Conservation (phyloP, 495 filamentous ascomycete genomes). For the Oidiodendron maius region DNA sequence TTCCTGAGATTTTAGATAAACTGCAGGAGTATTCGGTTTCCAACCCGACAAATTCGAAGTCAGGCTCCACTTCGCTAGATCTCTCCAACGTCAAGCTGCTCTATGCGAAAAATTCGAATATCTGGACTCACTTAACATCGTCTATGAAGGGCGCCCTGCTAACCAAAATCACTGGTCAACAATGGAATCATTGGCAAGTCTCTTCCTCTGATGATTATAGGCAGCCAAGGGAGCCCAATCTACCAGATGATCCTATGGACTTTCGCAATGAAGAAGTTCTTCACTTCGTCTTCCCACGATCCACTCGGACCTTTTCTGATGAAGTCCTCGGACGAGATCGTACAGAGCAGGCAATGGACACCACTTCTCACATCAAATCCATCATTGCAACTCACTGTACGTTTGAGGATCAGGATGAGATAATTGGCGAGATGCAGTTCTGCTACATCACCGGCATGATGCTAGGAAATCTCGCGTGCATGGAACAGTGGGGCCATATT, state of each 20-base stretch:
- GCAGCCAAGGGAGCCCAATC: slow-evolving; percentile 15
- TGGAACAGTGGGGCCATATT: slow-evolving; percentile 83
- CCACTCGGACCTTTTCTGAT: slow-evolving; percentile 58
- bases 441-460: slow-evolving; percentile 75
- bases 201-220: slow-evolving; percentile 40
- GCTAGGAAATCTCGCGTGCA: slow-evolving; percentile 77
- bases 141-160: slow-evolving; percentile 31
- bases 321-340: slow-evolving; percentile 65
- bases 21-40: slow-evolving; percentile 30
- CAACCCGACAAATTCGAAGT: background rate
- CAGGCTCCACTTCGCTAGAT: background rate
- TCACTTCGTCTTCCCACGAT: slow-evolving; percentile 47
- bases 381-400: slow-evolving; percentile 30
- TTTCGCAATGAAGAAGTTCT: slow-evolving; percentile 29
- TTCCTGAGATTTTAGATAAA: slow-evolving; percentile 29
- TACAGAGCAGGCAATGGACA: slow-evolving; percentile 65
- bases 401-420: slow-evolving; percentile 36
- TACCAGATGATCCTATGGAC: background rate
- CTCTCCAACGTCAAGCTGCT: too few relatives aligned
- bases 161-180: slow-evolving; percentile 38
- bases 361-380: slow-evolving; percentile 21
- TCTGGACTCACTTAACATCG: slow-evolving; percentile 42
- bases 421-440: slow-evolving; percentile 86
- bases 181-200: slow-evolving; percentile 43
- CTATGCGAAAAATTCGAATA: slow-evolving; percentile 16